phyloP scores from a whole-genome alignment of 805 yeast genomes.

The Helenozyma baotianmanensis region DNA sequence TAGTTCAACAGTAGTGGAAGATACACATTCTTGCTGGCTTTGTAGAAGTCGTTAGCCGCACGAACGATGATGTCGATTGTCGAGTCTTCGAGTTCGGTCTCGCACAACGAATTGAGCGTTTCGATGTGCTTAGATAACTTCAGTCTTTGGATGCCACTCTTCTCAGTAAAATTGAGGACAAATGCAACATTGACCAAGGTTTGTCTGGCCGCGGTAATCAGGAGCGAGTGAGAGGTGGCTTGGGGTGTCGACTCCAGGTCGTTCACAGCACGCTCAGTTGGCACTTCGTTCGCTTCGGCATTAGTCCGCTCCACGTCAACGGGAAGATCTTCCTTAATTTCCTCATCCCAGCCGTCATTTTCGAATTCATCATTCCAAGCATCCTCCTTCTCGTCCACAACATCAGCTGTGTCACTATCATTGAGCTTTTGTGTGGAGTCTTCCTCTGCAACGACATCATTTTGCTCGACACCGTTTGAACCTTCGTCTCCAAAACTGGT shows the following conservation, averaged over 20 bases:
- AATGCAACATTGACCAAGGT: slow-evolving; percentile 21
- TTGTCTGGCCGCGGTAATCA: slow-evolving; percentile 7
- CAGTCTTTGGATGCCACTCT: neutral
- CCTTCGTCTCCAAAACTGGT: too few relatives aligned
- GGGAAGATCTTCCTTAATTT: neutral
- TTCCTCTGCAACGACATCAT: neutral
- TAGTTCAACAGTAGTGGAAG: slow-evolving; percentile 18
- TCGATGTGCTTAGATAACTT: neutral
- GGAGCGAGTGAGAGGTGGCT: neutral
- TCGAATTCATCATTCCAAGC: neutral
- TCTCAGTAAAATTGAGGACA: slow-evolving; percentile 15
- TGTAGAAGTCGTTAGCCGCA: slow-evolving; percentile 25
- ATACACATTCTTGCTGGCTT: slow-evolving; percentile 19
- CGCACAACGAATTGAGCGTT: slow-evolving; percentile 4
- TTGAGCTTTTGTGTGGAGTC: too few relatives aligned
- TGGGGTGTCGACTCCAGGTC: too few relatives aligned
- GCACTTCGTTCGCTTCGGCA: too few relatives aligned
- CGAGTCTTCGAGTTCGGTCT: slow-evolving; percentile 12
- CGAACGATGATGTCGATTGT: slow-evolving; percentile 16
- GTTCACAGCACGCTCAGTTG: too few relatives aligned
- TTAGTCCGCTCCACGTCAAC: too few relatives aligned
- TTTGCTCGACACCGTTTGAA: neutral
- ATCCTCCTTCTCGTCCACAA: neutral
- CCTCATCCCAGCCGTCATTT: slow-evolving; percentile 1
- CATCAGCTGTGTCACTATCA: neutral